Percentiles rank a stretch among this genome's conserved stretches.
Conservation (phyloP, 495 filamentous ascomycete species). For the Aspergillus saccharolyticus region DNA sequence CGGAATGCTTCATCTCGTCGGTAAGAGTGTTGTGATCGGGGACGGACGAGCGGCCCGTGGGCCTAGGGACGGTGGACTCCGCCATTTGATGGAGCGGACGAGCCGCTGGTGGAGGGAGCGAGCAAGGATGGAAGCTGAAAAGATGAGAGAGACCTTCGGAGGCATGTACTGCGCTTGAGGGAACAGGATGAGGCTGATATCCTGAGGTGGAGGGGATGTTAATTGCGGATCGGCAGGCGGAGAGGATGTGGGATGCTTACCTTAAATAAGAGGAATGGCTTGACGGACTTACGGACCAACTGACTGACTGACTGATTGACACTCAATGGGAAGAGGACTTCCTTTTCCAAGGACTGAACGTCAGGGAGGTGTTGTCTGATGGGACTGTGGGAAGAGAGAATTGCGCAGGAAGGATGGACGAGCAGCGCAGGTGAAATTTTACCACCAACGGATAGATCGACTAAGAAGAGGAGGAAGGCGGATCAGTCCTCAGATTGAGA, state of each 20-base stretch:
- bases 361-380: neutral
- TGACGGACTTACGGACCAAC: too few relatives aligned
- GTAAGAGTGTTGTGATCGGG: conserved; percentile 23
- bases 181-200: neutral
- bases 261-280: neutral
- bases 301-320: neutral
- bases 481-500: neutral
- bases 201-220: neutral
- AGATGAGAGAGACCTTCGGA: conserved; percentile 24
- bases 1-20: conserved; percentile 26
- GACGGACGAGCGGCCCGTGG: conserved; percentile 19
- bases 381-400: neutral
- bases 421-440: neutral
- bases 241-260: neutral
- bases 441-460: neutral
- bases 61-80: conserved; percentile 23
- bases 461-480: neutral
- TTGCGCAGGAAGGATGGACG: neutral
- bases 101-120: conserved; percentile 34
- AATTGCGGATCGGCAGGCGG: neutral
- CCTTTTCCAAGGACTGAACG: neutral
- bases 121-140: conserved; percentile 26
- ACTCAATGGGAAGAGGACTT: neutral
- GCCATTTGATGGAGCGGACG: conserved; percentile 43
- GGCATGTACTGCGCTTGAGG: conserved; percentile 32